Evolutionary conservation across 163 green algal genomes (phyloP).

Genomic region (Chlamydomonas reinhardtii): DNA sequence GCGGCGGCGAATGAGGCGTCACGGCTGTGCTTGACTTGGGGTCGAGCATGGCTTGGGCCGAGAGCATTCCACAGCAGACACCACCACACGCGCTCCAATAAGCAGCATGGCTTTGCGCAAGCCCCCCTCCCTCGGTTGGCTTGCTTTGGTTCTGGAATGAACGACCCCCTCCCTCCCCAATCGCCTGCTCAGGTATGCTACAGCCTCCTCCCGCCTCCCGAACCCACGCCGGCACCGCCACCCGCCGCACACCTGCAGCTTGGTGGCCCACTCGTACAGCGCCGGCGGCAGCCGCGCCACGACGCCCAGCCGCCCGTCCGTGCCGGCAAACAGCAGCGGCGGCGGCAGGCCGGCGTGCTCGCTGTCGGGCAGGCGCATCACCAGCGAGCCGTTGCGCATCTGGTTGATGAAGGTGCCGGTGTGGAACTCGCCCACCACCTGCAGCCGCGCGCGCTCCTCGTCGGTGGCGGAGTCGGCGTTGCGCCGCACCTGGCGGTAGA

Average conservation of each 20-base stretch:
- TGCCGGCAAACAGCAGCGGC: slow-evolving; percentile 88
- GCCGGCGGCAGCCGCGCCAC: slow-evolving; percentile 84
- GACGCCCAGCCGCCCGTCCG: slow-evolving; percentile 93
- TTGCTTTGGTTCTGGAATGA: too few species aligned
- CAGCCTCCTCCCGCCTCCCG: too few species aligned
- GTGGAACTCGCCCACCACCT: slow-evolving; percentile 91
- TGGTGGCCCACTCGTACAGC: slow-evolving; percentile 80
- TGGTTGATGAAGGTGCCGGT: slow-evolving; percentile 95
- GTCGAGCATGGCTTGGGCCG: too few species aligned
- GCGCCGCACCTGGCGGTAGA: slow-evolving; percentile 64
- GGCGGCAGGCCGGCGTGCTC: slow-evolving; percentile 79
- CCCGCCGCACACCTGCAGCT: slow-evolving; percentile 75
- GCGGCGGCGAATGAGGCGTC: too few species aligned
- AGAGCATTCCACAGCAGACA: too few species aligned
- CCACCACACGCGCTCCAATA: too few species aligned
- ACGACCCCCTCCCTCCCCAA: too few species aligned
- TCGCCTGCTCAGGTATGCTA: too few species aligned
- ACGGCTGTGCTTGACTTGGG: too few species aligned
- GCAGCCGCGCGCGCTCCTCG: slow-evolving; percentile 88
- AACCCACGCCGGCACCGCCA: too few species aligned
- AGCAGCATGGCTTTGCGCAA: too few species aligned
- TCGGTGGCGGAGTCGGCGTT: slow-evolving; percentile 88
- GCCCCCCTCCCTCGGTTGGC: too few species aligned
- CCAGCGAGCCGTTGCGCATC: slow-evolving; percentile 90
- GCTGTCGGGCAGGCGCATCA: slow-evolving; percentile 94